Percentiles rank a stretch among this genome's conserved stretches.
These are phyloP conservation scores for Paecilomyces dactylethromorphus DNA, from an alignment of 2,329 filamentous ascomycete genomes.

Conservation along the genomic window DNA sequence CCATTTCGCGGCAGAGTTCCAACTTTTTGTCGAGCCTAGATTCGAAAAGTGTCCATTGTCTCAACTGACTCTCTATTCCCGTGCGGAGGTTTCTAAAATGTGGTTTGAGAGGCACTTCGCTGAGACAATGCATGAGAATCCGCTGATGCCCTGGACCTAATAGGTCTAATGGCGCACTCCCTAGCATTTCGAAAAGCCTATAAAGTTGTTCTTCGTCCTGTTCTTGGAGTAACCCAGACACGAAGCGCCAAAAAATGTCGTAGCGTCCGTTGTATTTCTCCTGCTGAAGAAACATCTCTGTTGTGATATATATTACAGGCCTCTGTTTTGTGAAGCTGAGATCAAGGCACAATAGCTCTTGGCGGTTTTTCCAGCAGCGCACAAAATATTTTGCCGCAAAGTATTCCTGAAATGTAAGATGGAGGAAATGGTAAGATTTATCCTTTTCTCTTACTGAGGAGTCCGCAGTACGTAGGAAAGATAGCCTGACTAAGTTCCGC, in stretches of 20 bases:
- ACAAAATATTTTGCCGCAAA: slow-evolving; percentile 38
- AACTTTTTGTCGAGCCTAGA: neutral
- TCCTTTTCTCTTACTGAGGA: slow-evolving; percentile 4
- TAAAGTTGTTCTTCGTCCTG: slow-evolving; percentile 5
- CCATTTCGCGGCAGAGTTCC: neutral
- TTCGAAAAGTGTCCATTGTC: neutral
- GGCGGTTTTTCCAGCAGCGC: slow-evolving; percentile 18
- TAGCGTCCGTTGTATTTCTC: slow-evolving; percentile 36
- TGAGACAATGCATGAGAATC: slow-evolving; percentile 34
- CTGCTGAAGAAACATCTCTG: slow-evolving; percentile 20
- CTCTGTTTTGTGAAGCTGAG: neutral
- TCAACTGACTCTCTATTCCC: neutral
- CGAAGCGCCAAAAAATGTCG: slow-evolving; percentile 40
- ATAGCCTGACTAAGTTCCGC: slow-evolving; percentile 18
- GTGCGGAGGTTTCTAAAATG: neutral
- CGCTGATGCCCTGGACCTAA: slow-evolving; percentile 32
- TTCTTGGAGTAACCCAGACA: slow-evolving; percentile 28
- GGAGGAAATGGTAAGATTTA: slow-evolving; percentile 34
- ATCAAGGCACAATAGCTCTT: slow-evolving; percentile 9
- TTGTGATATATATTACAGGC: neutral
- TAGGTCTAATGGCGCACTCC: slow-evolving; percentile 29
- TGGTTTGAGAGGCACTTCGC: slow-evolving; percentile 15
- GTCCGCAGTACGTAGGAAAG: slow-evolving; percentile 33
- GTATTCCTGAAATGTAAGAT: slow-evolving; percentile 39
- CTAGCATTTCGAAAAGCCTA: slow-evolving; percentile 24